Base-by-base conservation (phyloP, 2,329 filamentous ascomycete genomes). In the Diaporthe sp. region DNA sequence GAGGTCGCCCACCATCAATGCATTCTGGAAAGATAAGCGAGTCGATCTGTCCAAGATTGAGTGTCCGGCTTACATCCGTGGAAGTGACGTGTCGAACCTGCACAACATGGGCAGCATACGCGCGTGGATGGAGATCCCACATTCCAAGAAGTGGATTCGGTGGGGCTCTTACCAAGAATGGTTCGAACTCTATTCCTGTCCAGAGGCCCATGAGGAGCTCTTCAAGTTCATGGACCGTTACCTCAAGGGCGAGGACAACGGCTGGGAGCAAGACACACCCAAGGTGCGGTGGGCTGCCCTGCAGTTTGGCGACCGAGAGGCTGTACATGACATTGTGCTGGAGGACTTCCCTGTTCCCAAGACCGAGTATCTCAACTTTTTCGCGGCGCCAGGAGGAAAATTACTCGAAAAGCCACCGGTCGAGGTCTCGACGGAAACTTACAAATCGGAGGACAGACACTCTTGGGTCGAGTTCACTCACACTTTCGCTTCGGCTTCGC, bases 221-320 rank as follows among this genome's bases (percentile, higher is more conserved):
- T 77, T 80, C 25, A 76, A 77, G 2, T 88, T 86, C 80, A 88
- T 88, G 72, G 86, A 88, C 65, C 80, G 78, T 1, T 89, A 86
- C 74, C 81, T 88, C 22, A 86, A 85, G 39, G 84, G 81, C 0
- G 80, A 82, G 1, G 76, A 85, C 2, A 89, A 89, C 72, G 85
- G 79, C 22, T 89, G 86, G 86, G 85, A 88, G 28, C 15, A 28
- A 75, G 81, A 83, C 58, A 89, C 87, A 0, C 86, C 87, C 0
- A 81, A 81, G 42, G 85, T 89, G 1, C 83, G 87, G 7, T 85
- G 83, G 81, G 83, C 86, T 1, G 80, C 83, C 0, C 79, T 88
- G 39, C 81, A 81, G 63, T 86, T 84, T 60, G 83, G 83, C 10
- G 80, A 82, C 76, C 79, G 67, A 67, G 77, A 81, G n/a, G 75